These are phyloP conservation scores for Pythium oligandrum DNA, from an alignment of 352 stramenopile species.

Conservation along the genomic window DNA sequence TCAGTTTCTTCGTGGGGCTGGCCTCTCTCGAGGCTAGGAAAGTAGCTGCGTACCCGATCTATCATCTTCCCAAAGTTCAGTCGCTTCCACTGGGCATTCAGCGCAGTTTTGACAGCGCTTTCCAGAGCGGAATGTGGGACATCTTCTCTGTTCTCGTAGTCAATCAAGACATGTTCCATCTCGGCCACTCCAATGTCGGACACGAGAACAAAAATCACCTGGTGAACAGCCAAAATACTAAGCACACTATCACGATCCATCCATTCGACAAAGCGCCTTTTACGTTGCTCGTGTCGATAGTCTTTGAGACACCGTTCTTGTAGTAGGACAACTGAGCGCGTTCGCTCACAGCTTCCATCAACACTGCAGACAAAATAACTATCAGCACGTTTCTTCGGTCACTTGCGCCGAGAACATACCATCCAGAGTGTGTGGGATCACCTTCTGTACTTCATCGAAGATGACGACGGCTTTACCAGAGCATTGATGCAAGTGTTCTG, in stretches of 20 bases:
- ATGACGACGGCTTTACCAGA: slow-evolving; percentile 85
- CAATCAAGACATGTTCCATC: slow-evolving; percentile 83
- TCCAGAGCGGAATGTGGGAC: slow-evolving; percentile 56
- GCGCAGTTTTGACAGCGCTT: slow-evolving; percentile 67
- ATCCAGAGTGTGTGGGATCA: slow-evolving; percentile 86
- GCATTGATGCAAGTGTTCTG: slow-evolving; percentile 72
- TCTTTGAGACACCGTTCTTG: slow-evolving; percentile 56
- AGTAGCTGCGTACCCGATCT: slow-evolving; percentile 40
- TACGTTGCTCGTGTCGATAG: slow-evolving; percentile 72
- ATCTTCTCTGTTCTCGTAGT: slow-evolving; percentile 67
- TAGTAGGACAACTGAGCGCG: slow-evolving; percentile 74
- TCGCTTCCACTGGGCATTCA: slow-evolving; percentile 84
- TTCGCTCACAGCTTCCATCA: slow-evolving; percentile 73
- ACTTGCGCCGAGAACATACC: slow-evolving; percentile 25
- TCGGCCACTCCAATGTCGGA: slow-evolving; percentile 84
- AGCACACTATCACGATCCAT: too few species aligned
- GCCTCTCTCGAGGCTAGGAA: neutral
- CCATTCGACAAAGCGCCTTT: neutral
- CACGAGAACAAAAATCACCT: slow-evolving; percentile 88
- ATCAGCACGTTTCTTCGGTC: neutral
- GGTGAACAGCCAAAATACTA: slow-evolving; percentile 3
- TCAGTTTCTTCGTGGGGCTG: too few species aligned
- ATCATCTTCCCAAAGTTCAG: slow-evolving; percentile 90
- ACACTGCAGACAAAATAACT: slow-evolving; percentile 27
- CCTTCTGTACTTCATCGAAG: slow-evolving; percentile 91